Conservation (phyloP, 768 basidiomycete genomes). For the Candolleomyces aberdarensis region DNA sequence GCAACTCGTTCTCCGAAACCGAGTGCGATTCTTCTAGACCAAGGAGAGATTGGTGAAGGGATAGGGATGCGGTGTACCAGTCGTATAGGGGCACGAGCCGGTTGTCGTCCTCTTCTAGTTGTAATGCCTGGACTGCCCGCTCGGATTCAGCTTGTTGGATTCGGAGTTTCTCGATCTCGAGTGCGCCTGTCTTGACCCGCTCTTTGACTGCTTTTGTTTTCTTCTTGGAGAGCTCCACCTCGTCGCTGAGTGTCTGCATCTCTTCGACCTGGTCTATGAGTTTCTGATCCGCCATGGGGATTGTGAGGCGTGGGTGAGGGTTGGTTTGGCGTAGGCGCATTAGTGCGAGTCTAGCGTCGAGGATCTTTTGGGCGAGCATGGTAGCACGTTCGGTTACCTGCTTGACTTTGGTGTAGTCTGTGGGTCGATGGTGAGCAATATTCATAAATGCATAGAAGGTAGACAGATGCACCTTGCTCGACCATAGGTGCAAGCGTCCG, state of each 20-base stretch:
- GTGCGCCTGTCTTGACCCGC: slow-evolving; percentile 51
- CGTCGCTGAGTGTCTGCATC: slow-evolving; percentile 74
- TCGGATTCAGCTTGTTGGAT: slow-evolving; percentile 68
- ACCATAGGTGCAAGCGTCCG: slow-evolving; percentile 62
- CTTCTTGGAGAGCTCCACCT: slow-evolving; percentile 51
- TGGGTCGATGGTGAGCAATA: not conserved
- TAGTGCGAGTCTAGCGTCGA: slow-evolving; percentile 78
- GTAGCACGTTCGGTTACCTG: slow-evolving; percentile 51
- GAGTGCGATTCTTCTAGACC: slow-evolving; percentile 57
- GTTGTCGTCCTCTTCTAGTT: slow-evolving; percentile 61
- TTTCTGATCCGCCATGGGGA: slow-evolving; percentile 67
- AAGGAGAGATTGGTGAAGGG: slow-evolving; percentile 59
- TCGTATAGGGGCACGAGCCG: slow-evolving; percentile 64
- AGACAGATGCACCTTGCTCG: slow-evolving; percentile 50
- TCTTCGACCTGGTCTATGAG: slow-evolving; percentile 74
- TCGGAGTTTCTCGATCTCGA: slow-evolving; percentile 57
- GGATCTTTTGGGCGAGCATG: slow-evolving; percentile 68
- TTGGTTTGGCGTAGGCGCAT: slow-evolving; percentile 80
- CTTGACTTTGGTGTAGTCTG: slow-evolving; percentile 62
- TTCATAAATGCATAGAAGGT: not conserved
- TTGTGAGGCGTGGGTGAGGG: slow-evolving; percentile 76
- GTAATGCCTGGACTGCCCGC: slow-evolving; percentile 55
- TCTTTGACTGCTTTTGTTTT: slow-evolving; percentile 55
- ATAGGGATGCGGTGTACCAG: slow-evolving; percentile 72
- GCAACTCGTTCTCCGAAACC: slow-evolving; percentile 74